These are phyloP conservation scores for Phyllosticta capitalensis DNA, from an alignment of 2,329 filamentous ascomycete genomes.

Conservation along the genomic window DNA sequence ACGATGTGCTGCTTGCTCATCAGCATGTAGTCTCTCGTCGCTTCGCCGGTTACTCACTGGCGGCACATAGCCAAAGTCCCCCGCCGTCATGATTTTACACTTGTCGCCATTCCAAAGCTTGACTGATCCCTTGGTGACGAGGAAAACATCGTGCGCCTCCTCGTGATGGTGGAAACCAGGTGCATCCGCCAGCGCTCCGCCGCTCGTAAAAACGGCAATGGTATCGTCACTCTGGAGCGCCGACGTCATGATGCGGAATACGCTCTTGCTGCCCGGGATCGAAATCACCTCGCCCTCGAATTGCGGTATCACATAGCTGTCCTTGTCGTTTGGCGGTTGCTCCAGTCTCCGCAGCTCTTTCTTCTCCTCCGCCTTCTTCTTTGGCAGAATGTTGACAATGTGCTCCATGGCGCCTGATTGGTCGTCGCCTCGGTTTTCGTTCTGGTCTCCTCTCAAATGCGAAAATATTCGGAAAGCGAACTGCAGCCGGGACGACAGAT, in stretches of 20 bases:
- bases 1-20: conserved; percentile 33
- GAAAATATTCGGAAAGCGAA: not conserved
- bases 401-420: not conserved
- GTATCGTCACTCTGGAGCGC: conserved; percentile 40
- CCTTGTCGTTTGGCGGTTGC: conserved; percentile 29
- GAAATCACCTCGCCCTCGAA: conserved; percentile 40
- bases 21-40: not conserved
- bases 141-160: conserved; percentile 46
- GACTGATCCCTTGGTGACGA: conserved; percentile 44
- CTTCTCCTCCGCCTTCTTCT: not conserved
- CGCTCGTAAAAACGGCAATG: conserved; percentile 41
- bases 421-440: not conserved
- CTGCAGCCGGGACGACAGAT: not conserved
- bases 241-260: conserved; percentile 42
- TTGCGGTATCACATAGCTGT: conserved; percentile 39
- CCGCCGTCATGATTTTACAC: conserved; percentile 43
- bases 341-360: not conserved
- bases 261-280: conserved; percentile 42
- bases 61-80: conserved; percentile 50
- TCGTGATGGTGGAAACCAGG: conserved; percentile 46
- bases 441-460: not conserved
- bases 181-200: conserved; percentile 34
- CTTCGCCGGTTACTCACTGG: conserved; percentile 32
- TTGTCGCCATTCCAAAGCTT: conserved; percentile 51
- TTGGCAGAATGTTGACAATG: not conserved